phyloP scores from a whole-genome alignment of 2,329 filamentous ascomycete species.

The Fusarium marasasianum region DNA sequence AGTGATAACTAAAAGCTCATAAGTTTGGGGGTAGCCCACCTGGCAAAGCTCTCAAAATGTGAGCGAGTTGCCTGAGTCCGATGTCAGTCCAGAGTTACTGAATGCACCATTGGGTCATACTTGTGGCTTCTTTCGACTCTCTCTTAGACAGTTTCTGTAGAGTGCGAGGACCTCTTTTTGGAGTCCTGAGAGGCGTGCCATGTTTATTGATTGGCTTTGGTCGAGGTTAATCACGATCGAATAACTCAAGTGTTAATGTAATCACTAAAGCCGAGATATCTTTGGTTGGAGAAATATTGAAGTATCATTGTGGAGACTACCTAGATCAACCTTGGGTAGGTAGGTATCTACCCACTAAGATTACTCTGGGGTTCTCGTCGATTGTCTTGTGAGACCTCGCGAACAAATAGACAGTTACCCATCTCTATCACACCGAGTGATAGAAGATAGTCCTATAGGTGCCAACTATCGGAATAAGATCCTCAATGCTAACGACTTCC shows the following conservation, averaged over 20 bases:
- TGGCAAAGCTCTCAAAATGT: slow-evolving; percentile 72
- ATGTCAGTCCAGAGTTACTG: slow-evolving; percentile 21
- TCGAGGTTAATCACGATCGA: neutral
- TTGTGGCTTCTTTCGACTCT: slow-evolving; percentile 80
- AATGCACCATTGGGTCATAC: slow-evolving; percentile 53
- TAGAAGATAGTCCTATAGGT: neutral
- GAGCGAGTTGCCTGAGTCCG: slow-evolving; percentile 56
- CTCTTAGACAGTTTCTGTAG: slow-evolving; percentile 86
- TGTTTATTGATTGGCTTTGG: slow-evolving; percentile 3
- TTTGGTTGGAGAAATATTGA: slow-evolving; percentile 3
- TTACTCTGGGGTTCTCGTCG: neutral
- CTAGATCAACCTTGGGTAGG: neutral
- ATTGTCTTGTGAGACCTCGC: neutral
- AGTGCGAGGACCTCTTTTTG: slow-evolving; percentile 88
- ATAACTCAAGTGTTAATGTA: slow-evolving; percentile 13
- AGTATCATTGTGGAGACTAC: slow-evolving; percentile 19
- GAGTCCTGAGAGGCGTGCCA: slow-evolving; percentile 75
- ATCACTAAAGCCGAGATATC: neutral
- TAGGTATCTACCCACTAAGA: neutral
- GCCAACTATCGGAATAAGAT: no score
- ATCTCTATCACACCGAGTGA: neutral
- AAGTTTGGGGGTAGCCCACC: slow-evolving; percentile 55
- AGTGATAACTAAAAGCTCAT: neutral
- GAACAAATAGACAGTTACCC: neutral
- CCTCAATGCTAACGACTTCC: neutral